Evolutionary conservation across 345 rosid genomes (phyloP).

Genomic region (Eucalyptus decipiens): DNA sequence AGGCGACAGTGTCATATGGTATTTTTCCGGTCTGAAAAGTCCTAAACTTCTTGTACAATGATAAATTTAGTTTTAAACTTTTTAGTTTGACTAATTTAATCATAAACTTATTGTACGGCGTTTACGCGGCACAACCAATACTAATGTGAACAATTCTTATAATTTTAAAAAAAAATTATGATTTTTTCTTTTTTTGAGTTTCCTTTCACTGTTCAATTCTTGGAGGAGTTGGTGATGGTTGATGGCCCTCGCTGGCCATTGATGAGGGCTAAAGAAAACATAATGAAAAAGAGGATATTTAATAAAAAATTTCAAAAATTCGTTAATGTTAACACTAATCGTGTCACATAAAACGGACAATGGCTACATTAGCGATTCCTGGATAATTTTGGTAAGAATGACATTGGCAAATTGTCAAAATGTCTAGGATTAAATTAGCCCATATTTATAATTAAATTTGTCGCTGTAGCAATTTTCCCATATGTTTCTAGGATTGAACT

Average conservation of each 20-base stretch:
- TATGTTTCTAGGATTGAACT: background rate
- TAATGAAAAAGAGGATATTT: too few species aligned
- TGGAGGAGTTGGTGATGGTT: background rate
- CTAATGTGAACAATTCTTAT: rapidly evolving
- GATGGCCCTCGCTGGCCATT: background rate
- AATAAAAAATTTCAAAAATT: too few species aligned
- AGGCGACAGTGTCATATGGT: background rate
- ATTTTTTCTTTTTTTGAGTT: too few species aligned
- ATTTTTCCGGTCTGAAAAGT: background rate
- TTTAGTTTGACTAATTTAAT: background rate
- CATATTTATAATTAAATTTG: too few species aligned
- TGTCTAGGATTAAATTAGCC: too few species aligned
- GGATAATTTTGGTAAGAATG: background rate
- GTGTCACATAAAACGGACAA: rapidly evolving
- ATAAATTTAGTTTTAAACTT: background rate
- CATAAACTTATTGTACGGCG: rapidly evolving
- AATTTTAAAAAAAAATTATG: too few species aligned
- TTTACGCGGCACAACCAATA: rapidly evolving
- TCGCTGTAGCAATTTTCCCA: too few species aligned
- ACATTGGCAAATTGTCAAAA: background rate
- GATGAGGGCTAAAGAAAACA: background rate
- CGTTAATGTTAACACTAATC: rapidly evolving
- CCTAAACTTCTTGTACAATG: background rate
- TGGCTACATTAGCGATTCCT: rapidly evolving
- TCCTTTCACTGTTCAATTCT: background rate